These are phyloP conservation scores for Calamus simplicifolius DNA, from an alignment of 176 grass and related monocot species.

Conservation along the genomic window DNA sequence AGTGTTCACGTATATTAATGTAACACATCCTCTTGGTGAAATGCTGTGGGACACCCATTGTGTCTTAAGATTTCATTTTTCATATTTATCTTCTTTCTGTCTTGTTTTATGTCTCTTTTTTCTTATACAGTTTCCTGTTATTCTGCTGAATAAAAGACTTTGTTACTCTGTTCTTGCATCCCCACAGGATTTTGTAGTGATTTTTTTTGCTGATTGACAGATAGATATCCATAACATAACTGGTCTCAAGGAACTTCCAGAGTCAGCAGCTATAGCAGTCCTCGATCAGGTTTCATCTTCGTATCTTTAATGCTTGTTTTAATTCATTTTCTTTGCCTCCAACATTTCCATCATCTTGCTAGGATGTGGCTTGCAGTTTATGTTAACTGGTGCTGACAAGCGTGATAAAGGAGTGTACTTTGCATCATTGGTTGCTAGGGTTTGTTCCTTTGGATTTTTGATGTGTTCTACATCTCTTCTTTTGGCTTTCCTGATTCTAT, in stretches of 20 bases:
- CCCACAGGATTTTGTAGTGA: neutral
- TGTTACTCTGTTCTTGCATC: too few relatives aligned
- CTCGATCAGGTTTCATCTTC: conserved; percentile 64
- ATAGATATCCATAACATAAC: conserved; percentile 54
- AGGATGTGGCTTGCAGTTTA: conserved; percentile 47
- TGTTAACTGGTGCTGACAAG: conserved; percentile 64
- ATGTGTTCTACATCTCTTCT: neutral
- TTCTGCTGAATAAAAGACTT: too few relatives aligned
- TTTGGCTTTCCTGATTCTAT: neutral
- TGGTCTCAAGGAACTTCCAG: conserved; percentile 52
- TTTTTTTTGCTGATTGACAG: conserved; percentile 26
- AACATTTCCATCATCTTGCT: neutral
- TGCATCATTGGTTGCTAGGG: conserved; percentile 72
- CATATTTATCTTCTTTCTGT: too few relatives aligned
- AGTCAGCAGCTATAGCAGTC: conserved; percentile 56
- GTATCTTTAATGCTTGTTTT: too few relatives aligned
- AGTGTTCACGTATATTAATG: too few relatives aligned
- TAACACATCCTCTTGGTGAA: too few relatives aligned
- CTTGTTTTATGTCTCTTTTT: too few relatives aligned
- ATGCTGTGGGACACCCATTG: too few relatives aligned
- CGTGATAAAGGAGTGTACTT: conserved; percentile 71
- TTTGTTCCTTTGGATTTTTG: conserved; percentile 6
- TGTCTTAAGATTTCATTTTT: too few relatives aligned
- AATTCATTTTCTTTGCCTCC: too few relatives aligned
- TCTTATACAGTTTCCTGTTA: too few relatives aligned